Base-by-base conservation (phyloP, 768 basidiomycete species). In the Phanerodontia chrysosporium region DNA sequence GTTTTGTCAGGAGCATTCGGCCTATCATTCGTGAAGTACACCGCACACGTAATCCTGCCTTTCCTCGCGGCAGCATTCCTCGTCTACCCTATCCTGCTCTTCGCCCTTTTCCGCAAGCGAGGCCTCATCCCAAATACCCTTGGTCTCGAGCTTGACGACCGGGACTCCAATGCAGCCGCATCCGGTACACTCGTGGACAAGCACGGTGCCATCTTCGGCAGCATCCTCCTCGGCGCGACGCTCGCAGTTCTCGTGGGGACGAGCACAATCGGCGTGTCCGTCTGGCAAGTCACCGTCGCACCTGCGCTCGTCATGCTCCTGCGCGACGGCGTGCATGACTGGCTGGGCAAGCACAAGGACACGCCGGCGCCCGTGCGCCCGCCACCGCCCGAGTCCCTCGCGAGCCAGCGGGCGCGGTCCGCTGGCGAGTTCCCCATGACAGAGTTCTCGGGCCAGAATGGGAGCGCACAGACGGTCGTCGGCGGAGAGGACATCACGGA, bases 1-100 rank as follows among this genome's bases (percentile, higher is more conserved):
- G 89, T 98, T 49, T 84, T 97, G 24, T 90, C 92, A 51, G 92
- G 92, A 55, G 92, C 92, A 0, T 94, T 97, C 69, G 68, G 76
- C 3, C 79, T 96, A 48, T 87, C 89, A 51, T 90, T 91, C 62
- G 81, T 83, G 9, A 83, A 84, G 0, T 95, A 89, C 72, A 90
- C 89, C 0, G 89, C 87, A 0, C 93, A 93, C 73, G 83, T 89
- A 16, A 87, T 91, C 51, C 75, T 95, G 13, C 92, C 94, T 0
- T 90, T 93, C 65, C 68, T 95, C 28, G 86, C 82, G 2, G 73
- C 74, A 77, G 86, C 78, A 70, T 68, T 76, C 21, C 49, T 85
- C n/a, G 79, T 84, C 6, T 90, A 86, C 67, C 84, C 84, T 57
- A 61, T 77, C n/a, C 78, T 87, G 29, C 76, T 73, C 2, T 66